Evolutionary conservation across 2,329 filamentous ascomycete genomes (phyloP), one percentile per base, ranked within the genome.

Genomic region (Fusarium camptoceras): DNA sequence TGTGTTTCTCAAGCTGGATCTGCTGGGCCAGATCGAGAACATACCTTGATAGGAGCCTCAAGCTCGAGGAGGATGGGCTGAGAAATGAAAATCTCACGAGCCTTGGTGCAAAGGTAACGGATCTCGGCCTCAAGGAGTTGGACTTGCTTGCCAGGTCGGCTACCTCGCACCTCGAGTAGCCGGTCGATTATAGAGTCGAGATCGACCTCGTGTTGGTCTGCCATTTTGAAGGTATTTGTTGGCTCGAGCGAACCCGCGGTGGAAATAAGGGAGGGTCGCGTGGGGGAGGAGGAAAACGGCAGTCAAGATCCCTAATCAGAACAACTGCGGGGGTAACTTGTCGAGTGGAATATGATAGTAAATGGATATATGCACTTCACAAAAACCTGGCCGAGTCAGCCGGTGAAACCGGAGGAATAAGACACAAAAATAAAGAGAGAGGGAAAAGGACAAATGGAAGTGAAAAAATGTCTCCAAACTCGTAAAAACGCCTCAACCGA

Each of bases 141-240:
- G 59, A 99, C 96, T 85, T 98, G 96, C 87, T 99, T 99, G 78
- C 96, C 96, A 62, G 96, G 96, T 79, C 96, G 91, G 88, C 94
- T 98, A 81, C 95, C 96, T 84, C 96, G 92, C 80, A 98, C 96
- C 85, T 99, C 96, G 80, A 98, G 88, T 79, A 99, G 89, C 83
- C 96, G 91, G 84, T 98, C 95, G 87, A 99, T 98, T 90, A 98
- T 97, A 79, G 94, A 98, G 84, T 99, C 96, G 85, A 99, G 89
- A 86, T 98, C 95, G 85, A 98, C 93, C 84, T 98, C 95, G 84
- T 94, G 85, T 81, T 88, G 86, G 81, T 89, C 87, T 80, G 86
- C 86, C 90, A 85, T 91, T 79, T 77, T 84, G 70, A 67, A 76
- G 68, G 73, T 66, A 68, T 79, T 76, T 80, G 77, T 75, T 74